Evolutionary conservation across 495 filamentous ascomycete species (phyloP), one percentile per base, ranked within the genome.

Genomic region (Talaromyces ruber): DNA sequence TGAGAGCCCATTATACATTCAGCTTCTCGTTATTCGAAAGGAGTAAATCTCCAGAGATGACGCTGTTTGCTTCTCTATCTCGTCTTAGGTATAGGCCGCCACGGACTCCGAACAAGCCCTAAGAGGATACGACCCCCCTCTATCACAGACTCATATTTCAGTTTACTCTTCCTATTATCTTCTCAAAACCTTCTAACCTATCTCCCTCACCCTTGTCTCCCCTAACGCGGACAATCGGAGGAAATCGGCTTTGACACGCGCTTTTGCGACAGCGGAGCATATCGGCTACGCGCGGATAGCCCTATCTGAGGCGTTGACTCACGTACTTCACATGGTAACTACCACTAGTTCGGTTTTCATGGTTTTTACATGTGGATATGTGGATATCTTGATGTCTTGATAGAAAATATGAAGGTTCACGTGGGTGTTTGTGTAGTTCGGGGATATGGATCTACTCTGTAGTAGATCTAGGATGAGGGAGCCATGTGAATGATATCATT

Each of bases 401-500:
- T 39, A 14, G 14, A 39, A 39, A 39, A 16, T 39, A 16, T 4
- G 9, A 16, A 1, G 34, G 14, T 39, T 39, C 43, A 47, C 18
- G 43, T 54, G 51, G 21, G 1, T 54, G 24, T 25, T 54, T 28
- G 24, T 28, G 22, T 4, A 28, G 11, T 12, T 2, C 6, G 4
- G 5, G 12, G n/a, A 21, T 21, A 45, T 18, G n/a, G 18, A 47
- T 47, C 7, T 39, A n/a, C n/a, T n/a, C n/a, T n/a, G n/a, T n/a
- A n/a, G n/a, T n/a, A 4, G 12, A 52, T 22, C 12, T 25, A 52
- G 1, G 18, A 1, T 3, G 24, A 52, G 16, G 8, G 11, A 11
- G 3, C 21, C 54, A 57, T 57, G 54, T 30, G 54, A 57, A 60
- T 60, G 59, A 60, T 50, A 60, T 60, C 59, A 60, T 60, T 26